phyloP scores from a whole-genome alignment of 805 yeast genomes.

The Zygosaccharomyces lentus region DNA sequence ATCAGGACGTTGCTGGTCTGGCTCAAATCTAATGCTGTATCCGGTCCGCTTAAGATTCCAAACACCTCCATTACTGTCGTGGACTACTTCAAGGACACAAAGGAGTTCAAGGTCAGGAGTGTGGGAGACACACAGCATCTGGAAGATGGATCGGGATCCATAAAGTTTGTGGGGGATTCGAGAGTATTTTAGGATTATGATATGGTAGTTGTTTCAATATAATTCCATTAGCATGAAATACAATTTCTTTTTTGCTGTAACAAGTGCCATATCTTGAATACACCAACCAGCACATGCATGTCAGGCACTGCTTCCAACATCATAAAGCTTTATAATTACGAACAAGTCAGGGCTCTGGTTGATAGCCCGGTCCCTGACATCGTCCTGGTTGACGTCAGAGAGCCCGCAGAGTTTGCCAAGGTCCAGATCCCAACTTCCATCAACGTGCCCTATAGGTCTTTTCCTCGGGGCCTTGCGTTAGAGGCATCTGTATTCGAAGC shows the following conservation, averaged over 20 bases:
- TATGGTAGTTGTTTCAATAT: neutral
- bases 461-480: constrained; percentile 80
- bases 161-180: constrained; percentile 4
- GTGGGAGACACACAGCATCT: constrained; percentile 70
- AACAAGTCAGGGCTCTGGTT: constrained; percentile 47
- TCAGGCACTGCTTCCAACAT: neutral
- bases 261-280: neutral
- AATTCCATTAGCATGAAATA: neutral
- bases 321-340: constrained; percentile 42
- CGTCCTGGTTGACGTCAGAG: constrained; percentile 77
- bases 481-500: constrained; percentile 64
- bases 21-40: constrained; percentile 43
- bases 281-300: neutral
- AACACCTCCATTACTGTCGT: constrained; percentile 71
- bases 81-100: constrained; percentile 45
- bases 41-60: constrained; percentile 42
- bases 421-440: constrained; percentile 82
- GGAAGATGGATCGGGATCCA: constrained; percentile 39
- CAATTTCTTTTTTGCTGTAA: neutral
- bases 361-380: constrained; percentile 39
- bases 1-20: constrained; percentile 56
- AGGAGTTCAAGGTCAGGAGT: constrained; percentile 42
- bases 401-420: constrained; percentile 63
- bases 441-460: constrained; percentile 76
- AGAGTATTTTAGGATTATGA: constrained; percentile 2